Evolutionary conservation across 768 basidiomycete genomes (phyloP).

Genomic region (Auriculariales sp.): DNA sequence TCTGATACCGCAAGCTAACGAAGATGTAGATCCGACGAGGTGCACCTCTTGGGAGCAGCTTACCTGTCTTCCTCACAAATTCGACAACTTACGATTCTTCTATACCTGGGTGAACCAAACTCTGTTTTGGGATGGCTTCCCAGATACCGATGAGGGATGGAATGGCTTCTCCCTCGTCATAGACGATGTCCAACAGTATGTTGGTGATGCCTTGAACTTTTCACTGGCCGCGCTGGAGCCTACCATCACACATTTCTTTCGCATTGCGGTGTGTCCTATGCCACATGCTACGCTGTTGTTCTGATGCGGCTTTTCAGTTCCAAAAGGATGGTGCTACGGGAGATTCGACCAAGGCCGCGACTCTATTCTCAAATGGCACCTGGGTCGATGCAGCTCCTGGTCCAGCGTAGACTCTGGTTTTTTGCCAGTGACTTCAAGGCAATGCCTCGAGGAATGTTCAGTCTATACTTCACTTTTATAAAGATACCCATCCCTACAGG

Average conservation of each 20-base stretch:
- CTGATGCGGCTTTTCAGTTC: constrained; percentile 29
- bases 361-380: constrained; percentile 64
- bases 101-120: constrained; percentile 39
- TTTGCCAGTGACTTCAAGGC: background rate
- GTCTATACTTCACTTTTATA: background rate
- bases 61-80: constrained; percentile 63
- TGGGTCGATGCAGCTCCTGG: constrained; percentile 65
- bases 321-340: constrained; percentile 22
- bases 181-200: constrained; percentile 75
- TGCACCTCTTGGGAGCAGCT: constrained; percentile 48
- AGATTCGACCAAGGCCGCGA: constrained; percentile 72
- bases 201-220: constrained; percentile 56
- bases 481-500: background rate
- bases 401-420: constrained; percentile 26
- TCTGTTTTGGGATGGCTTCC: constrained; percentile 40
- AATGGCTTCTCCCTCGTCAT: constrained; percentile 66
- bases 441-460: background rate
- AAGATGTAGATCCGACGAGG: constrained; percentile 50
- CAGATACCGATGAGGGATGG: constrained; percentile 33
- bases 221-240: constrained; percentile 48
- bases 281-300: constrained; percentile 5
- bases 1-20: constrained; percentile 1
- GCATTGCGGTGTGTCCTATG: constrained; percentile 46
- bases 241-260: constrained; percentile 59
- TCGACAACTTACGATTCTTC: constrained; percentile 48